phyloP scores from a whole-genome alignment of 2,329 filamentous ascomycete genomes.

The Dryadomyces quercivorus region DNA sequence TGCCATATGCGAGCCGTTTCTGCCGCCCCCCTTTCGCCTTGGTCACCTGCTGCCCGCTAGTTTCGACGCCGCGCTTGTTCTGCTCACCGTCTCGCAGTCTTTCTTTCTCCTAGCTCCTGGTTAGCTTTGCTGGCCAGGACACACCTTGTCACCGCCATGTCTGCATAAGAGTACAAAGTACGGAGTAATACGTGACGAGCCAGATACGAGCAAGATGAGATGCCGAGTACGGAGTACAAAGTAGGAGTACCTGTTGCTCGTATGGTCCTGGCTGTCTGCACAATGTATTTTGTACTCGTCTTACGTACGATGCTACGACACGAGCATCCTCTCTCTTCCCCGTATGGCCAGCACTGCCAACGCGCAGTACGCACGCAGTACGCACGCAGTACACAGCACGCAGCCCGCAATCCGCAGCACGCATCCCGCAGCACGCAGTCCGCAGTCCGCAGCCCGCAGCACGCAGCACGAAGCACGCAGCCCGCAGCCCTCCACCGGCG shows the following conservation, averaged over 20 bases:
- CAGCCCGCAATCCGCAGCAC: too few relatives aligned
- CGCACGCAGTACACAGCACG: background rate
- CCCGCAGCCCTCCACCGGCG: too few relatives aligned
- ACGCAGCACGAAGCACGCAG: background rate
- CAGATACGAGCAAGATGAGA: background rate
- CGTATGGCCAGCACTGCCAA: too few relatives aligned
- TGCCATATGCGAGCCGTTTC: background rate
- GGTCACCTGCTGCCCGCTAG: conserved; percentile 1
- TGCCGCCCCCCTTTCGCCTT: background rate
- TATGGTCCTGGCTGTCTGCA: background rate
- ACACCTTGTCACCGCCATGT: background rate
- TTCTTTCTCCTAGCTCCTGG: background rate
- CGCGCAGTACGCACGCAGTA: background rate
- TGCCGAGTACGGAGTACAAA: background rate
- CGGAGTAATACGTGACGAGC: background rate
- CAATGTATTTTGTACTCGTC: background rate
- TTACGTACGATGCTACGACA: too few relatives aligned
- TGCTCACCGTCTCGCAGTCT: background rate
- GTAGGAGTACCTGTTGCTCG: background rate
- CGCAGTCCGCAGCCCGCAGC: too few relatives aligned
- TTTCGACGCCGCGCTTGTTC: background rate
- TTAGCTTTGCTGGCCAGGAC: background rate
- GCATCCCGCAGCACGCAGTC: too few relatives aligned
- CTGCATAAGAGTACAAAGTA: background rate
- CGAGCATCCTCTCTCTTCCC: too few relatives aligned